Evolutionary conservation across 441 rosid species (phyloP).

Genomic region (Metrosideros polymorpha): DNA sequence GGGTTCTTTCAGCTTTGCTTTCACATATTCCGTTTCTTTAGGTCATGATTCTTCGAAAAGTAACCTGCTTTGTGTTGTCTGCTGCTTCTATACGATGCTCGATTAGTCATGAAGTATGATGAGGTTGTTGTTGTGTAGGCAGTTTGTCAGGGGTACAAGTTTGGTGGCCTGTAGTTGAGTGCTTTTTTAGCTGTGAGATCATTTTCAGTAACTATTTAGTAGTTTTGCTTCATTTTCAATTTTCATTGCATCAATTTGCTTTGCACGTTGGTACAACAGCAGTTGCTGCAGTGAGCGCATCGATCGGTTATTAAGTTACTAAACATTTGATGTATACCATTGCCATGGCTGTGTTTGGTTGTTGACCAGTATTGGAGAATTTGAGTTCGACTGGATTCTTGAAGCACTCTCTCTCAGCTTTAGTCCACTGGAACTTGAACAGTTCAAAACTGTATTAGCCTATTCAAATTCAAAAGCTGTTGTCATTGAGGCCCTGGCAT

Average conservation of each 20-base stretch:
- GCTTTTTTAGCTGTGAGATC: background rate
- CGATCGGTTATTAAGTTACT: background rate
- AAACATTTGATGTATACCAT: background rate
- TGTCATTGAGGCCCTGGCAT: background rate
- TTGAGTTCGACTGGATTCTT: background rate
- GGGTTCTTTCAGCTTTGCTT: background rate
- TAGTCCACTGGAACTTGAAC: background rate
- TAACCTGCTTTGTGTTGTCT: background rate
- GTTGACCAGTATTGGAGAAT: background rate
- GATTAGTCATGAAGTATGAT: background rate
- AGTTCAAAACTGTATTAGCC: background rate
- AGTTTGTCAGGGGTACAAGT: background rate
- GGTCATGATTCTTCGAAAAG: background rate
- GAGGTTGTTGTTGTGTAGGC: background rate
- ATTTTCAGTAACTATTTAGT: background rate
- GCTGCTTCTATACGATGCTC: background rate
- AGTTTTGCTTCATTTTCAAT: background rate
- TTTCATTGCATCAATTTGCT: background rate
- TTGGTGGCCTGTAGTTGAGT: background rate
- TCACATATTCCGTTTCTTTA: background rate
- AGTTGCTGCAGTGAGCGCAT: background rate
- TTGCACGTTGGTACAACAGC: background rate
- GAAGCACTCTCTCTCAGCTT: background rate
- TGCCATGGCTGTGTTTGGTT: background rate
- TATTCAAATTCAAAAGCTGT: background rate